Evolutionary conservation across 805 yeast species (phyloP).

Genomic region (Cephaloascus fragrans): DNA sequence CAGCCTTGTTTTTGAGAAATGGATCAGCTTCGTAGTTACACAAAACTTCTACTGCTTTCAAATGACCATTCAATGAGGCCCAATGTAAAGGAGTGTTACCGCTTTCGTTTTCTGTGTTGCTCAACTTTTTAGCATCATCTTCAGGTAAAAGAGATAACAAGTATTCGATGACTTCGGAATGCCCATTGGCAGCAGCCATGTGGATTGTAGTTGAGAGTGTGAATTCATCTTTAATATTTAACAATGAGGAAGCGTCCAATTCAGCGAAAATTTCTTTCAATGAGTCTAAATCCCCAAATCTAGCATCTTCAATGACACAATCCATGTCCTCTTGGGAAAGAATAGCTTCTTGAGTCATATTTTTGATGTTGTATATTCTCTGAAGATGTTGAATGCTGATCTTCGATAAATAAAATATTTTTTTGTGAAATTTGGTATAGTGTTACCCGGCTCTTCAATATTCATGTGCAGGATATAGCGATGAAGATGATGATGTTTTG

Average conservation of each 20-base stretch:
- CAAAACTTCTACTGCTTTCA: constrained; percentile 56
- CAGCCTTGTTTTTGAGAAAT: constrained; percentile 59
- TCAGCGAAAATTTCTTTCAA: constrained; percentile 58
- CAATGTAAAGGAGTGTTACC: constrained; percentile 96
- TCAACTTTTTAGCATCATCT: constrained; percentile 33
- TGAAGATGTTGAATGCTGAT: too few relatives aligned
- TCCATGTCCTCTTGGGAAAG: constrained; percentile 72
- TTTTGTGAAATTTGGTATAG: too few relatives aligned
- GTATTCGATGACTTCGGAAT: constrained; percentile 54
- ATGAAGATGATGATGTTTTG: too few relatives aligned
- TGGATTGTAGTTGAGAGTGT: constrained; percentile 75
- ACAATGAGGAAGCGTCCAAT: constrained; percentile 32
- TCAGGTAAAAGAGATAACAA: constrained; percentile 37
- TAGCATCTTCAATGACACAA: constrained; percentile 70
- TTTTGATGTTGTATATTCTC: too few relatives aligned
- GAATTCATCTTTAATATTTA: constrained; percentile 48
- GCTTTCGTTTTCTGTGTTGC: constrained; percentile 53
- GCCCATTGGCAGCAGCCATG: constrained; percentile 96
- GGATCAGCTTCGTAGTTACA: constrained; percentile 77
- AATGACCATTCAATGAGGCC: constrained; percentile 88
- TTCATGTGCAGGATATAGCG: too few relatives aligned
- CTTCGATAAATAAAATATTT: too few relatives aligned
- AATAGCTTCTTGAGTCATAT: neutral
- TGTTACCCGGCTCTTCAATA: too few relatives aligned
- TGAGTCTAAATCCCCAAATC: constrained; percentile 80